Conservation (phyloP, 129 eudicot genomes). For the Flaveria brownii region DNA sequence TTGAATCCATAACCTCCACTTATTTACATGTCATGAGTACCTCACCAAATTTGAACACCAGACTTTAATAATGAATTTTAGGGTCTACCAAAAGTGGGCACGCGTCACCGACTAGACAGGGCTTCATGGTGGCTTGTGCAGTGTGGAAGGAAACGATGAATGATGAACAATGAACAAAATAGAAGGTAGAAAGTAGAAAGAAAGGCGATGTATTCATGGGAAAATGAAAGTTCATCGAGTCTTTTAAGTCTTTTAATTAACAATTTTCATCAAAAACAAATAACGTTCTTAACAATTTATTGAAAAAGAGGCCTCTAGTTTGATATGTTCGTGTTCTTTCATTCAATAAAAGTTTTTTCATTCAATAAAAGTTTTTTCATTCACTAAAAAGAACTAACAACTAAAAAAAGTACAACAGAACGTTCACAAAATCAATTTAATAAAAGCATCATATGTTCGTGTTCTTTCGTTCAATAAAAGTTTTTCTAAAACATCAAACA, state of each 20-base stretch:
- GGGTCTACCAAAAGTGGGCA: background rate
- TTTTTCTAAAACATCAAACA: no score
- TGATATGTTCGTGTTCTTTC: background rate
- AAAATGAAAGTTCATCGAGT: background rate
- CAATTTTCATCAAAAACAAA: background rate
- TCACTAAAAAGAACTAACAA: no score
- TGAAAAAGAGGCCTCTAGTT: background rate
- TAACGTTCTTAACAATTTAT: background rate
- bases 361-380: no score
- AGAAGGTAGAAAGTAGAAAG: background rate
- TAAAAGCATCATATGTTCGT: no score
- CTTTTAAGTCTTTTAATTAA: background rate
- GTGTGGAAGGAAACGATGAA: background rate
- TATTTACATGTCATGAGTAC: no score
- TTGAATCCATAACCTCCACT: no score
- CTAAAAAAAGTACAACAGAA: no score
- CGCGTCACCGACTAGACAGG: background rate
- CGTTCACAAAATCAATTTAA: no score
- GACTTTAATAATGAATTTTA: no score
- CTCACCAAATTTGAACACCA: no score
- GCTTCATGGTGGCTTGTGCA: background rate
- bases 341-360: no score
- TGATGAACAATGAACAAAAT: background rate
- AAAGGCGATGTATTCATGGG: background rate
- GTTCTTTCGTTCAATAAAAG: no score